Evolutionary conservation across 208 protist species (phyloP).

Genomic region (Herpetomonas tarakana): DNA sequence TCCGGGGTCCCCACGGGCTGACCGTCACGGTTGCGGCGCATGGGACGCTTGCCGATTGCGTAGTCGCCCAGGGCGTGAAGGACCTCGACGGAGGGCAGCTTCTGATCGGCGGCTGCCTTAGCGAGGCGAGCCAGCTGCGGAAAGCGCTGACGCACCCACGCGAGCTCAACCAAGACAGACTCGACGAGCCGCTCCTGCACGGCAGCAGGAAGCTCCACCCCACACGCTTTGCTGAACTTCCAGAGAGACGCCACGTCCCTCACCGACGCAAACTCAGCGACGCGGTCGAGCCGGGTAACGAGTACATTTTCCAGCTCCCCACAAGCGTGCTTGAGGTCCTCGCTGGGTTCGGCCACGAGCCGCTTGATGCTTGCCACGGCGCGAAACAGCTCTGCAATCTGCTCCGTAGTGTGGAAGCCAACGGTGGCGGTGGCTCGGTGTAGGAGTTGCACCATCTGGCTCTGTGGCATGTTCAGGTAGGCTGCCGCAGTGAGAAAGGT

Average conservation of each 20-base stretch:
- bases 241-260: slow-evolving; percentile 30
- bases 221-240: slow-evolving; percentile 13
- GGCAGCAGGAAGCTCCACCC: slow-evolving; percentile 30
- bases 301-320: slow-evolving; percentile 35
- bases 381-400: slow-evolving; percentile 50
- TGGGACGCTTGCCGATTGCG: slow-evolving; percentile 48
- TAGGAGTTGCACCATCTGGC: slow-evolving; percentile 45
- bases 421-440: slow-evolving; percentile 44
- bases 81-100: slow-evolving; percentile 29
- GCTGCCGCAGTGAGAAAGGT: slow-evolving; percentile 44
- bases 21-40: slow-evolving; percentile 18
- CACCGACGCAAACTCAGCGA: slow-evolving; percentile 30
- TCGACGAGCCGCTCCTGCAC: slow-evolving; percentile 35
- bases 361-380: slow-evolving; percentile 24
- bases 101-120: slow-evolving; percentile 16
- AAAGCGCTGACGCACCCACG: slow-evolving; percentile 21
- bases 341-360: slow-evolving; percentile 9
- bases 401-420: slow-evolving; percentile 64
- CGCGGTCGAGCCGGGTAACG: slow-evolving; percentile 50
- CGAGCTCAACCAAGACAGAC: slow-evolving; percentile 21
- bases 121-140: slow-evolving; percentile 18
- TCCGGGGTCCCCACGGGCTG: neutral
- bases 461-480: slow-evolving; percentile 28
- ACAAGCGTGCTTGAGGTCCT: slow-evolving; percentile 27
- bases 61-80: slow-evolving; percentile 42